Base-by-base conservation (phyloP, 2,329 filamentous ascomycete genomes). In the Exserohilum turcica region DNA sequence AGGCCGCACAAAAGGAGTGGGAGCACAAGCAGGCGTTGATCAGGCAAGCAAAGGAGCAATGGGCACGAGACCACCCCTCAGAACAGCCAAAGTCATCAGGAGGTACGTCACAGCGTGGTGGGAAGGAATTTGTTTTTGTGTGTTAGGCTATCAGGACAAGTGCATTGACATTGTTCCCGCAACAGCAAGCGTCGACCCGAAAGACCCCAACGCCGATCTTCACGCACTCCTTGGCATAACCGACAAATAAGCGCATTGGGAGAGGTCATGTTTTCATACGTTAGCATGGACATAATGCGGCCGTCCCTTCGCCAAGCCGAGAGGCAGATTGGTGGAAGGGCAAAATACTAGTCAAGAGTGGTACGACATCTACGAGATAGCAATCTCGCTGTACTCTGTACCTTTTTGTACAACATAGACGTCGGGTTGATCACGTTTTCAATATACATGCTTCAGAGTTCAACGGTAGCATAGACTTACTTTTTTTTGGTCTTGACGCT, bases 21-120 rank as follows among this genome's bases (percentile, higher is more conserved):
- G 84, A 92, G 74, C 89, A 91, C 80, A 95, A 97, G 84, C 85
- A 92, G 79, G 85, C 87, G 68, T 83, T 97, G 82, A 97, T 99
- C 82, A 81, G 89, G 71, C 84, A 96, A 79, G 94, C 94, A 65
- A 97, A 95, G 86, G 86, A 87, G 55, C 92, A 94, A 79, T 99
- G 88, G 79, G 82, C 84, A 70, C 94, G 89, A 86, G 90, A 89
- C 83, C 88, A 85, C 56, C 55, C 70, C 24, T 58, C 64, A 53
- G 68, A 66, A 59, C 61, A 67, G 59, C 60, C 69, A 48, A 68
- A 68, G 54, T 59, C 66, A 38, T 64, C 65, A 42, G 69, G 59
- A 51, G 67, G 69, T 73, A 66, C 55, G 67, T 63, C 47, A 43
- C 37, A 32, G 27, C 32, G 13, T 3, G 15, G 27, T 16, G n/a